Percentiles rank a stretch among this genome's conserved stretches.
Conservation (phyloP, 768 basidiomycete species). For the Phallus indusiatus region DNA sequence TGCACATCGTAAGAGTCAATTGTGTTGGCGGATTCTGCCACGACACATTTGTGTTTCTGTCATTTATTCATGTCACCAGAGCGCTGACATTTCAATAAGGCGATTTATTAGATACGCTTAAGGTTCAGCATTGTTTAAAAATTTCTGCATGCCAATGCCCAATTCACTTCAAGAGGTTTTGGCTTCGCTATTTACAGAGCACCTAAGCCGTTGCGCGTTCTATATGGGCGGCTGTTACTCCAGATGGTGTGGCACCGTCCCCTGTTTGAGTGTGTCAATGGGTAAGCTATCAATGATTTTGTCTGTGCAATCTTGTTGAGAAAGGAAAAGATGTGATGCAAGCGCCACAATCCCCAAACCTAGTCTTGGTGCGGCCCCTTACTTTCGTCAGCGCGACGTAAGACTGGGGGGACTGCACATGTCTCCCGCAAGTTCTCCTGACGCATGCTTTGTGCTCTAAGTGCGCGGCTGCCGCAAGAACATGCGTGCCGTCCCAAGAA, state of each 20-base stretch:
- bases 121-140: neutral
- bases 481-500: too few species aligned
- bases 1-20: neutral
- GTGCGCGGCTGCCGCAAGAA: too few species aligned
- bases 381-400: too few species aligned
- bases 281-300: neutral
- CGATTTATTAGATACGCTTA: neutral
- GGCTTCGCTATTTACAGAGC: neutral
- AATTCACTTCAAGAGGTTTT: neutral
- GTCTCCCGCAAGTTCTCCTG: too few species aligned
- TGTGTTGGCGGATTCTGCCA: neutral
- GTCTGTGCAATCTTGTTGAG: neutral
- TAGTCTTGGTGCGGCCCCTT: neutral
- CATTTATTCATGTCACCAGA: neutral
- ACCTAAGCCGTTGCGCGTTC: neutral
- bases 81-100: neutral
- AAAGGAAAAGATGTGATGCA: neutral
- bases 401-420: too few species aligned
- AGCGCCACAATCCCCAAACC: neutral
- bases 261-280: neutral
- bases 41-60: neutral
- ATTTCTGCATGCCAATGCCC: neutral
- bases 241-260: neutral
- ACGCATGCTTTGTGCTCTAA: too few species aligned
- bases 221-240: neutral